These are phyloP conservation scores for Penicillium decumbens DNA, from an alignment of 2,329 filamentous ascomycete genomes.

Conservation along the genomic window DNA sequence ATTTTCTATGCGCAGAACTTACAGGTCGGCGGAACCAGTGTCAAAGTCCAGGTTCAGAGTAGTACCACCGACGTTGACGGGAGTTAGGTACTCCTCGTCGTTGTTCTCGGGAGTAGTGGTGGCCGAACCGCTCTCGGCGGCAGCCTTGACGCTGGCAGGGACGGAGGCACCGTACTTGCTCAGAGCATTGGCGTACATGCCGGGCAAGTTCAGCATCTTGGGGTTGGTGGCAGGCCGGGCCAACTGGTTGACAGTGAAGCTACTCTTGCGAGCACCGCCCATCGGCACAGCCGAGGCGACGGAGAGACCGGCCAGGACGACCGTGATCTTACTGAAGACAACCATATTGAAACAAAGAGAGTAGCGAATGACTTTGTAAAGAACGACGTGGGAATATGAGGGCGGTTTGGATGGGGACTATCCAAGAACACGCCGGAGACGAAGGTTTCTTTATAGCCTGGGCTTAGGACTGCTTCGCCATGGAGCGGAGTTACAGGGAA, in stretches of 20 bases:
- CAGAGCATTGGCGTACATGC: conserved; percentile 27
- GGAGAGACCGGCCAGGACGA: conserved; percentile 25
- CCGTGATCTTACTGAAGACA: conserved; percentile 31
- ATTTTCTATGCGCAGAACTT: conserved; percentile 28
- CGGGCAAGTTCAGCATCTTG: conserved; percentile 27
- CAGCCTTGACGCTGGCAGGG: conserved; percentile 28
- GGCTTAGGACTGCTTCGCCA: background rate
- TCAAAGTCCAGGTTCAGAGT: conserved; percentile 65
- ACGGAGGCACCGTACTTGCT: conserved; percentile 31
- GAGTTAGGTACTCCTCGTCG: conserved; percentile 57
- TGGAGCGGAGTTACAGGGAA: background rate
- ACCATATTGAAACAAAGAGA: conserved; percentile 27
- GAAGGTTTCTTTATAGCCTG: conserved; percentile 25
- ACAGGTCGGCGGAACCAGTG: conserved; percentile 65
- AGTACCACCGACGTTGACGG: conserved; percentile 61
- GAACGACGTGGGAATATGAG: conserved; percentile 12
- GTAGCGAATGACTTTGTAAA: conserved; percentile 11
- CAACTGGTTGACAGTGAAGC: conserved; percentile 33
- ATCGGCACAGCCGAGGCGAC: conserved; percentile 29
- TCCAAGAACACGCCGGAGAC: conserved; percentile 5
- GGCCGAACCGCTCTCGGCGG: conserved; percentile 31
- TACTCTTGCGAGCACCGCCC: conserved; percentile 22
- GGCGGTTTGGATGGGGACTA: conserved; percentile 5
- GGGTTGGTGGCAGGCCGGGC: conserved; percentile 16
- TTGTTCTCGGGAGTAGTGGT: conserved; percentile 46